Base-by-base conservation (phyloP, 305 asterid genomes). In the Solanum aculeatissimum region DNA sequence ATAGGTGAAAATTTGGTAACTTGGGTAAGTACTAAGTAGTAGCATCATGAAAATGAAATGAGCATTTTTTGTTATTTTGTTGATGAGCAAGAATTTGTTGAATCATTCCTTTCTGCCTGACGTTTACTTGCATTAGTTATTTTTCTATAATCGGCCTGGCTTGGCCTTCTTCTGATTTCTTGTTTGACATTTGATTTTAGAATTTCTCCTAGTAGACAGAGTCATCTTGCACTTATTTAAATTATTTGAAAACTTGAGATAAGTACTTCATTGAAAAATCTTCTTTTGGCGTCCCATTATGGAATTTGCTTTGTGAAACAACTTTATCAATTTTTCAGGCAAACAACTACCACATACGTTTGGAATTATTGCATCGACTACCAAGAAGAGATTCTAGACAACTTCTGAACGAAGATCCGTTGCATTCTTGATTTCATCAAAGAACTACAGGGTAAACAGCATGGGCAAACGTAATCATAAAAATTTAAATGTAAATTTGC, bases 1-100 rank as follows among this genome's bases (percentile, higher is more conserved):
- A 84, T 66, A 90, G 91, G 92, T 88, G 83, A 88, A 87, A 63
- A 45, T 84, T 81, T 19, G 89, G 89, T 83, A 86, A 53, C 49
- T 29, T 53, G 29, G 3, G 11, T 53, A 78, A 53, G 68, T 11
- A 32, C n/a, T 0, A 19, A 53, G 29, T 55, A 32, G 83, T 19
- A 29, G 21, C 32, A 53, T 54, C 83, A 78, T 16, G 68, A 78
- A 32, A 53, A 83, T 40, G 80, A 83, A 70, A 66, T 35, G 25
- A 10, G 65, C 65, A 66, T 66, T 23, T 1, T 66, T 6, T 19
- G 11, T 60, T 62, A 3, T 42, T 38, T 84, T 18, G 47, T 63
- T 53, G 45, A 21, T 14, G 84, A 86, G 89, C 84, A 35, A 70
- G 79, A 72, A 75, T 74, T 87, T 74, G 94, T 90, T 91, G 87